Percentiles rank a stretch among this genome's conserved stretches.
phyloP scores from a whole-genome alignment of 192 early-diverging fungal genomes.

The Thamnidium elegans region DNA sequence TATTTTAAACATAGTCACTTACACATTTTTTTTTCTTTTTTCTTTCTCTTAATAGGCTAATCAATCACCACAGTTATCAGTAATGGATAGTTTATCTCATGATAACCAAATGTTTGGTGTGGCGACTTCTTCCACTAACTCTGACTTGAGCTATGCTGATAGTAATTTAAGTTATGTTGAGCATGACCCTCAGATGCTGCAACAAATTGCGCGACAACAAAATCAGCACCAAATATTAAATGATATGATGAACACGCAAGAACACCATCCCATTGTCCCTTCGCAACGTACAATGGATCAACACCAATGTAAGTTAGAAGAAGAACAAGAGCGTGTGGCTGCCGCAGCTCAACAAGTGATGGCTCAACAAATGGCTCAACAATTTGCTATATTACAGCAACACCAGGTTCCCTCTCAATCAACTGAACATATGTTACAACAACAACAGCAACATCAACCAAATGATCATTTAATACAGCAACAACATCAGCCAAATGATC shows the following conservation, averaged over 20 bases:
- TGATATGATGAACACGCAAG: background rate
- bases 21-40: too few species aligned
- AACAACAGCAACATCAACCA: slow-evolving; percentile 4
- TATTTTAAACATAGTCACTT: too few species aligned
- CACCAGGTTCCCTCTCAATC: background rate
- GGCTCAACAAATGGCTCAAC: slow-evolving; percentile 5
- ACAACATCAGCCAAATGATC: background rate
- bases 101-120: too few species aligned
- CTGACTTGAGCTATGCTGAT: too few species aligned
- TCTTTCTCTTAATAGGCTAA: too few species aligned
- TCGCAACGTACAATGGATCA: slow-evolving; percentile 15
- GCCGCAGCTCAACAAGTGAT: slow-evolving; percentile 9
- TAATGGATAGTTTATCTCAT: too few species aligned
- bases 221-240: background rate
- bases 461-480: background rate
- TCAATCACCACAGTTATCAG: too few species aligned
- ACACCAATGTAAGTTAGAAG: slow-evolving; percentile 6
- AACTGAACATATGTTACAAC: slow-evolving; percentile 14
- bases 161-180: too few species aligned
- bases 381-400: slow-evolving; percentile 1
- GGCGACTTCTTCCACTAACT: too few species aligned
- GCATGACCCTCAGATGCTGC: too few species aligned
- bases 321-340: slow-evolving; percentile 17
- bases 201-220: too few species aligned
- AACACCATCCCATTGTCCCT: slow-evolving; percentile 15